phyloP scores from a whole-genome alignment of 306 rosid genomes.

The Dryas octopetala region DNA sequence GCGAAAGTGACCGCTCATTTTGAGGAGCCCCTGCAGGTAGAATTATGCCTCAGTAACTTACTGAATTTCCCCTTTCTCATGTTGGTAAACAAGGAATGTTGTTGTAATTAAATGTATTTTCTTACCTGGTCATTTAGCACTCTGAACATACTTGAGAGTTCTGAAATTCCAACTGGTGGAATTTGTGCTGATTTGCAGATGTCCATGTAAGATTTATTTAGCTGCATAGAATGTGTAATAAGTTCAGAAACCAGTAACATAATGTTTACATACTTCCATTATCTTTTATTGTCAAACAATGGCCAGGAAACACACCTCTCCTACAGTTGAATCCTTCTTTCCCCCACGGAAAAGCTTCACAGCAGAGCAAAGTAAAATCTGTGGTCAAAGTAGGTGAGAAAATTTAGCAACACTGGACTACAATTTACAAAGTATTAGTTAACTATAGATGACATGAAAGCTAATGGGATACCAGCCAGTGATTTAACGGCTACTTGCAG shows the following conservation, averaged over 20 bases:
- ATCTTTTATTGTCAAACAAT: neutral
- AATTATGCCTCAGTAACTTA: slow-evolving; percentile 17
- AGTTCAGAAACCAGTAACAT: slow-evolving; percentile 1
- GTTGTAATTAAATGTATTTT: neutral
- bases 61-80: neutral
- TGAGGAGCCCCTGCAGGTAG: slow-evolving; percentile 70
- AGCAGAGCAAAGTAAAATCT: slow-evolving; percentile 84
- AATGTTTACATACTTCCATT: neutral
- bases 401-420: neutral
- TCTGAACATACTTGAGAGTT: slow-evolving; percentile 76
- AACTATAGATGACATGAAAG: neutral
- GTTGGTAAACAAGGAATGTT: neutral
- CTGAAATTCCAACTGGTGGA: slow-evolving; percentile 66
- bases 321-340: slow-evolving; percentile 72
- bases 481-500: neutral
- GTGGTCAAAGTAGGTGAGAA: slow-evolving; percentile 13
- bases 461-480: neutral
- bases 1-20: slow-evolving; percentile 77
- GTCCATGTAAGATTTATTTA: slow-evolving; percentile 66
- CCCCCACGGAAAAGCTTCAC: slow-evolving; percentile 67
- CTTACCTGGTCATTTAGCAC: slow-evolving; percentile 89
- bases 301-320: slow-evolving; percentile 56
- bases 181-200: slow-evolving; percentile 63
- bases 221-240: slow-evolving; percentile 43
- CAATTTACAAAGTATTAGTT: neutral